phyloP scores from a whole-genome alignment of 768 basidiomycete species.

The Boletus edulis region DNA sequence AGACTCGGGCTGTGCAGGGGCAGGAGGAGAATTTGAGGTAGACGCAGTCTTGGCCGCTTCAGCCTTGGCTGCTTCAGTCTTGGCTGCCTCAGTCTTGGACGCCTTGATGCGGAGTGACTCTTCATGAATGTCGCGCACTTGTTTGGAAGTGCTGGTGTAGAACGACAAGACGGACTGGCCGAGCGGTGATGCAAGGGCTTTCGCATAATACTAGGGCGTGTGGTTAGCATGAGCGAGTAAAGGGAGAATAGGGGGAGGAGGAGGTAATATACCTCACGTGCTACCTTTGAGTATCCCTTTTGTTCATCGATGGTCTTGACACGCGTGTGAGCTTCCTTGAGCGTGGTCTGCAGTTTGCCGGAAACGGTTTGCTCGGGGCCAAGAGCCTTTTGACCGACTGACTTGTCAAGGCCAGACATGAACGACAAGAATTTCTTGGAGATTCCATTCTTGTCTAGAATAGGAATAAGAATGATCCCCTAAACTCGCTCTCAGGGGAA shows the following conservation, averaged over 20 bases:
- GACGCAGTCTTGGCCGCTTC: neutral
- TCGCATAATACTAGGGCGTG: constrained; percentile 66
- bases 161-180: constrained; percentile 77
- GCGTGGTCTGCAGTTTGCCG: constrained; percentile 62
- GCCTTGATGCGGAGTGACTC: constrained; percentile 83
- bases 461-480: neutral
- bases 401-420: constrained; percentile 67
- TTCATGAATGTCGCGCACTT: constrained; percentile 88
- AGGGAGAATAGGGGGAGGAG: neutral
- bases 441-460: constrained; percentile 78
- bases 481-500: neutral
- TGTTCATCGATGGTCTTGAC: constrained; percentile 79
- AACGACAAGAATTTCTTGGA: constrained; percentile 81
- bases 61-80: constrained; percentile 31
- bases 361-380: constrained; percentile 84
- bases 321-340: constrained; percentile 64
- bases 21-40: neutral
- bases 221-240: neutral
- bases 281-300: constrained; percentile 69
- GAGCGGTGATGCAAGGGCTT: constrained; percentile 69
- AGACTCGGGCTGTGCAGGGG: constrained; percentile 6
- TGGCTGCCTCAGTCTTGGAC: constrained; percentile 45
- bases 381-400: constrained; percentile 64
- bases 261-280: constrained; percentile 53
- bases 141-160: constrained; percentile 88